Conservation (phyloP, 106 monocot genomes). For the Alisma plantagoaquatica region DNA sequence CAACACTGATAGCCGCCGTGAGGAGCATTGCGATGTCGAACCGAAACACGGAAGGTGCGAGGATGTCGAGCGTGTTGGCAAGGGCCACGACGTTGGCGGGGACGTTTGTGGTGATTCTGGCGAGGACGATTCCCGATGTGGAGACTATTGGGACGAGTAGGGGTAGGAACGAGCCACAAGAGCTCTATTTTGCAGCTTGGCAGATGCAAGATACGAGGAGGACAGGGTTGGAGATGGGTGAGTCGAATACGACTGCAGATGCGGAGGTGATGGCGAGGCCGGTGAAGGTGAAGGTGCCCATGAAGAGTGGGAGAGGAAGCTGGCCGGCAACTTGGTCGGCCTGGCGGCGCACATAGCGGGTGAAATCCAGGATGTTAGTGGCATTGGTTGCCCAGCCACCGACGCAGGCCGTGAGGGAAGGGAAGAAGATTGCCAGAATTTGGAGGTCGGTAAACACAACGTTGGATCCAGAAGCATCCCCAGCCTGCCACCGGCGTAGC, state of each 20-base stretch:
- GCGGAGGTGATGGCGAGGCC: slow-evolving; percentile 69
- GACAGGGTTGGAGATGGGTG: slow-evolving; percentile 64
- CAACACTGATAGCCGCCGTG: slow-evolving; percentile 52
- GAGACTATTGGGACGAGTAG: slow-evolving; percentile 28
- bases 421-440: slow-evolving; percentile 73
- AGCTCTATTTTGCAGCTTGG: no score
- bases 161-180: slow-evolving; percentile 48
- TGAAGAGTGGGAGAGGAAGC: slow-evolving; percentile 61
- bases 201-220: no score
- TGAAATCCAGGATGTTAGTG: slow-evolving; percentile 78
- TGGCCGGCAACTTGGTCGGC: slow-evolving; percentile 72
- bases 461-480: slow-evolving; percentile 37
- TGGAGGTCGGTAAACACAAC: slow-evolving; percentile 23
- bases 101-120: slow-evolving; percentile 81
- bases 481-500: slow-evolving; percentile 49
- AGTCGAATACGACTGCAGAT: slow-evolving; percentile 65
- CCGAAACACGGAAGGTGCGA: slow-evolving; percentile 37
- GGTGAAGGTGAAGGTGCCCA: slow-evolving; percentile 76
- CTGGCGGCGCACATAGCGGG: slow-evolving; percentile 64
- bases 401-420: slow-evolving; percentile 72
- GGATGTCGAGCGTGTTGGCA: slow-evolving; percentile 56
- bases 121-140: slow-evolving; percentile 70
- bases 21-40: slow-evolving; percentile 49
- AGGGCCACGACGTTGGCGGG: slow-evolving; percentile 85
- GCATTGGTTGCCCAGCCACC: slow-evolving; percentile 87